These are phyloP conservation scores for Backusella psychrophila DNA, from an alignment of 192 early-diverging fungal genomes.

Conservation along the genomic window DNA sequence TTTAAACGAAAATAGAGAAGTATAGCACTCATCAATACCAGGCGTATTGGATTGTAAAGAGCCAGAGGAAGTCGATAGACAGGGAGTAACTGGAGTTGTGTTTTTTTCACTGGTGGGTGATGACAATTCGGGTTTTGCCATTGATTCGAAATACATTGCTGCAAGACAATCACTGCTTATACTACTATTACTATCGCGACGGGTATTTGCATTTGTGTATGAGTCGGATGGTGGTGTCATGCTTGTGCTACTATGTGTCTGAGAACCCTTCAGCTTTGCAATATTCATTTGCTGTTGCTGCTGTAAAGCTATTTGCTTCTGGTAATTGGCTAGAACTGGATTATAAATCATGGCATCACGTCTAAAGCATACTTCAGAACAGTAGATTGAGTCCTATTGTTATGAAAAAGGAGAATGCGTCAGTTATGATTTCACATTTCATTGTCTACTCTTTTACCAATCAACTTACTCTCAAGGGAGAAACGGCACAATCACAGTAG, in stretches of 20 bases:
- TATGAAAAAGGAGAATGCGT: not conserved
- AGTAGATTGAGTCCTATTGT: conserved; percentile 1
- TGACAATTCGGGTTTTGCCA: not conserved
- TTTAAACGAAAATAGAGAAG: not conserved
- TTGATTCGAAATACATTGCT: conserved; percentile 8
- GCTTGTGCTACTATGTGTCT: not conserved
- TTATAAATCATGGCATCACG: not conserved
- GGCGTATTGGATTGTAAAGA: not conserved
- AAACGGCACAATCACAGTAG: conserved; percentile 13
- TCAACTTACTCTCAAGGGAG: conserved; percentile 12
- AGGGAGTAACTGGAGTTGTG: not conserved
- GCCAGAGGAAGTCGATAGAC: not conserved
- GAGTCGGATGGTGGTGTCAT: not conserved
- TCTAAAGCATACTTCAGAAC: conserved; percentile 7
- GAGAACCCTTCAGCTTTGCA: not conserved
- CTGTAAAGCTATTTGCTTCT: not conserved
- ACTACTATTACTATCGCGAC: not conserved
- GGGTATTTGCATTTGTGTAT: not conserved
- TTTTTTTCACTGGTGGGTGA: not conserved
- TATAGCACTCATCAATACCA: not conserved
- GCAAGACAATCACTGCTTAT: conserved; percentile 4
- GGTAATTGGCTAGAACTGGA: not conserved
- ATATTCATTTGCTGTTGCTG: not conserved
- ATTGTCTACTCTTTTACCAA: not conserved
- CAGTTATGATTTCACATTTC: not conserved